Conservation (phyloP, 2,329 filamentous ascomycete genomes). For the Thielaviopsis euricoi region DNA sequence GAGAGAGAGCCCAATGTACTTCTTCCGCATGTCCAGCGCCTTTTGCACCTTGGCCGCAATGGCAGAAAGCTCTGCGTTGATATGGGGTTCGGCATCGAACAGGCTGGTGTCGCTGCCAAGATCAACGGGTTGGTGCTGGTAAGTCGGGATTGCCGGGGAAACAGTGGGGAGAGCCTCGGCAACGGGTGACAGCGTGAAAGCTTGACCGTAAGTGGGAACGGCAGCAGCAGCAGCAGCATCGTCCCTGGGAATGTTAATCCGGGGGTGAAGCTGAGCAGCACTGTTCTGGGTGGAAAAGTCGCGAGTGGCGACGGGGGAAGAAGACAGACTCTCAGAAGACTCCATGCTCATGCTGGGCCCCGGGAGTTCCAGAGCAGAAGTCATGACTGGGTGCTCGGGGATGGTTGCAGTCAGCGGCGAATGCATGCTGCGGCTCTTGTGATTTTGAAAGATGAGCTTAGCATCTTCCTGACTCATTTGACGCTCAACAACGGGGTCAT, state of each 20-base stretch:
- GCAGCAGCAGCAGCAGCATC: neutral
- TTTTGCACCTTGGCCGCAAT: constrained; percentile 87
- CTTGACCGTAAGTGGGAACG: neutral
- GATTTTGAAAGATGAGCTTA: constrained; percentile 76
- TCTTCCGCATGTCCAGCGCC: constrained; percentile 73
- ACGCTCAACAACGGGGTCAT: constrained; percentile 85
- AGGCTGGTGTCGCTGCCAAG: constrained; percentile 25
- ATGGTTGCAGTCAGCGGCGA: constrained; percentile 2
- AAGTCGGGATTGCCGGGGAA: neutral
- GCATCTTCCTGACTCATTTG: constrained; percentile 88
- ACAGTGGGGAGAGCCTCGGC: neutral
- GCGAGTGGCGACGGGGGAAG: constrained; percentile 5
- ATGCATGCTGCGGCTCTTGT: constrained; percentile 8
- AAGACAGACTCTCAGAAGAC: constrained; percentile 1
- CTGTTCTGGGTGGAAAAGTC: neutral
- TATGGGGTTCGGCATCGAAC: constrained; percentile 56
- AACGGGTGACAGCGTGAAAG: neutral
- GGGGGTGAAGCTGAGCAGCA: neutral
- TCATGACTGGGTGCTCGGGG: neutral
- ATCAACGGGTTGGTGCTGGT: constrained; percentile 5
- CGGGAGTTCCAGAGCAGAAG: constrained; percentile 1
- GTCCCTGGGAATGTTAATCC: neutral
- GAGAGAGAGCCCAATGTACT: constrained; percentile 72
- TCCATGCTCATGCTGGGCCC: constrained; percentile 7
- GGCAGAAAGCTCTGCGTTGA: constrained; percentile 65